Percentiles rank a stretch among this genome's conserved stretches.
These are phyloP conservation scores for Trichosporon ovoides DNA, from an alignment of 1,284 basidiomycete species.

Conservation along the genomic window DNA sequence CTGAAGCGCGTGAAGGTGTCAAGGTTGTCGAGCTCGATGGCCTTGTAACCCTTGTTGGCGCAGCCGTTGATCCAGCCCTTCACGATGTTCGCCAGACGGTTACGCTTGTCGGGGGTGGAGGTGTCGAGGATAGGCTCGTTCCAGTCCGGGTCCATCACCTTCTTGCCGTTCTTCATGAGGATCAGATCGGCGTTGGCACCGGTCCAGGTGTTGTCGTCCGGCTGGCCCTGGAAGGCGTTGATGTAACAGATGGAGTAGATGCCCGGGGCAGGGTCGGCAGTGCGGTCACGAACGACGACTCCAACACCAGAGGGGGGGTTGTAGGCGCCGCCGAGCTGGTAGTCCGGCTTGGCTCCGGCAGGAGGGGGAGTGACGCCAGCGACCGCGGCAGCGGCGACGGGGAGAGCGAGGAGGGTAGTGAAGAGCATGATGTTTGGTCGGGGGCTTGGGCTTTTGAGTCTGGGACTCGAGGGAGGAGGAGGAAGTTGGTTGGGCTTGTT, in stretches of 20 bases:
- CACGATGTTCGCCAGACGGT: background rate
- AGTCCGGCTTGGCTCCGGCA: background rate
- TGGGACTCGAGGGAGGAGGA: background rate
- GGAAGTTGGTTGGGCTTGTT: background rate
- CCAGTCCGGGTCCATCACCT: constrained; percentile 1
- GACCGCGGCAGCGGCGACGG: background rate
- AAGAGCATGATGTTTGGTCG: background rate
- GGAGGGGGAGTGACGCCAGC: background rate
- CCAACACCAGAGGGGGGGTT: constrained; percentile 3
- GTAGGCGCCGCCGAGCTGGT: constrained; percentile 6
- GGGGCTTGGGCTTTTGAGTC: too few relatives aligned
- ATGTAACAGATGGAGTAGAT: constrained; percentile 4
- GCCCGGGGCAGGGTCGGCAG: background rate
- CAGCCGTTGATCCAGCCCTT: constrained; percentile 3
- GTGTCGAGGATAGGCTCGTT: constrained; percentile 5
- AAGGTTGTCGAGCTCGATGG: constrained; percentile 3
- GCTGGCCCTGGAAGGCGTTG: constrained; percentile 7
- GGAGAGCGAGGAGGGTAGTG: background rate
- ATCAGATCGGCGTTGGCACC: background rate
- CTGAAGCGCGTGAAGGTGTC: background rate
- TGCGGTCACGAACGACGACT: constrained; percentile 6
- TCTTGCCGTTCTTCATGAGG: background rate
- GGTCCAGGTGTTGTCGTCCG: background rate
- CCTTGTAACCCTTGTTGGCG: background rate
- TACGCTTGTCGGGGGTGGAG: background rate